phyloP scores from a whole-genome alignment of 805 yeast genomes.

The Sugiyamaella chiloensis region DNA sequence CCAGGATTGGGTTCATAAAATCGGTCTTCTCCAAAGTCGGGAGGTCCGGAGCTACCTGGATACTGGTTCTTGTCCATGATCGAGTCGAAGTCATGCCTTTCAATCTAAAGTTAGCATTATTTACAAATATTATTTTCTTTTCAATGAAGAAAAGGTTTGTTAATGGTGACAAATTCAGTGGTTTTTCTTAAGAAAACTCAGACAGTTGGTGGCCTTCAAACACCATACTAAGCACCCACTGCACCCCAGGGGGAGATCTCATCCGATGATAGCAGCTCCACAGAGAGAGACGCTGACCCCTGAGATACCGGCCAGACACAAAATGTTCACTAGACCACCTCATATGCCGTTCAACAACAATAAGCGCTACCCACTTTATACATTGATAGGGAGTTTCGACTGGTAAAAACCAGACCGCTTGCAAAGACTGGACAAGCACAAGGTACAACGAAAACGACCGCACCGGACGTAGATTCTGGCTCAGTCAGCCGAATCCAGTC shows the following conservation, averaged over 20 bases:
- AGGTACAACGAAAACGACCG: background rate
- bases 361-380: constrained; percentile 7
- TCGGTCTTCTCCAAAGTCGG: constrained; percentile 3
- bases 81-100: constrained; percentile 11
- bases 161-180: too few relatives aligned
- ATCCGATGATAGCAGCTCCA: too few relatives aligned
- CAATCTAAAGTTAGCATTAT: constrained; percentile 7
- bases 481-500: constrained; percentile 4
- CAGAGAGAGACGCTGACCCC: too few relatives aligned
- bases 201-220: too few relatives aligned
- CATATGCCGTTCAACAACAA: too few relatives aligned
- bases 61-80: constrained; percentile 8
- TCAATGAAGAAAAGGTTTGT: too few relatives aligned
- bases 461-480: background rate
- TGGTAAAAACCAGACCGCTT: background rate
- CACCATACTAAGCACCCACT: too few relatives aligned
- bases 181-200: too few relatives aligned
- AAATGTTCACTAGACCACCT: too few relatives aligned
- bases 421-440: constrained; percentile 4
- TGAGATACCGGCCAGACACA: too few relatives aligned
- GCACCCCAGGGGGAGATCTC: too few relatives aligned
- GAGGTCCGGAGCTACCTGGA: constrained; percentile 1
- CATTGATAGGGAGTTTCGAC: background rate
- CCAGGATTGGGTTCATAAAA: background rate
- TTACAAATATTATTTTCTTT: background rate